These are phyloP conservation scores for Decorospora gaudefroyi DNA, from an alignment of 2,329 filamentous ascomycete species.

Conservation along the genomic window DNA sequence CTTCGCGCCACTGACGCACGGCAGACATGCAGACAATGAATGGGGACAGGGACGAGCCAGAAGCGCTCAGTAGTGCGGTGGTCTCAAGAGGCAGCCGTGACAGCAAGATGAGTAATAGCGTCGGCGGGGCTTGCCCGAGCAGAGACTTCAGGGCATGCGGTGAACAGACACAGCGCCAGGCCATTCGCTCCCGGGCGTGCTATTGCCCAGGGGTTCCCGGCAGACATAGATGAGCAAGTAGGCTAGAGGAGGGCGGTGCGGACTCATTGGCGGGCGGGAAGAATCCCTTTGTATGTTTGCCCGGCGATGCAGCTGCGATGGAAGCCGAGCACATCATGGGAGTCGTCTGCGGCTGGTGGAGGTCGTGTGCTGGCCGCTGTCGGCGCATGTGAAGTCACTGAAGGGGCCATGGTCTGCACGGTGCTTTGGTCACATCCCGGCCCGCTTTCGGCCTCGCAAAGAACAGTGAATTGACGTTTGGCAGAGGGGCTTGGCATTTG, in stretches of 20 bases:
- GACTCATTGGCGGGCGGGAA: conserved; percentile 8
- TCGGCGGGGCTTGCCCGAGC: conserved; percentile 26
- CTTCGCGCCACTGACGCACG: neutral
- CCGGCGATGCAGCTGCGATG: conserved; percentile 10
- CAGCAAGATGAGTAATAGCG: conserved; percentile 19
- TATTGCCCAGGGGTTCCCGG: conserved; percentile 24
- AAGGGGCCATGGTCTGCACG: neutral
- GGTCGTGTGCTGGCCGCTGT: neutral
- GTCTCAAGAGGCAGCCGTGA: too few relatives aligned
- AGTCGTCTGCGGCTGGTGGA: too few relatives aligned
- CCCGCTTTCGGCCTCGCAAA: too few relatives aligned
- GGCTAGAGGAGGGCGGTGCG: conserved; percentile 9
- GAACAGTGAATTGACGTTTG: conserved; percentile 19
- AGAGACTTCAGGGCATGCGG: conserved; percentile 26
- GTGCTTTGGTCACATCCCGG: neutral
- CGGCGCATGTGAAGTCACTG: conserved; percentile 6
- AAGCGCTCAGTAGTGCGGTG: neutral
- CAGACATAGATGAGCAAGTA: conserved; percentile 36
- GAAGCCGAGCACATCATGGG: too few relatives aligned
- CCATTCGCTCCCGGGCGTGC: conserved; percentile 8
- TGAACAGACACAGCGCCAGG: conserved; percentile 9
- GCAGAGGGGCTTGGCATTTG: conserved; percentile 15
- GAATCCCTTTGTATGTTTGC: conserved; percentile 1
- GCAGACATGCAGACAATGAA: neutral
- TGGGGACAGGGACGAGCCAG: neutral